These are phyloP conservation scores for Pseudogymnoascus sp. DNA, from an alignment of 2,329 filamentous ascomycete species.

Conservation along the genomic window DNA sequence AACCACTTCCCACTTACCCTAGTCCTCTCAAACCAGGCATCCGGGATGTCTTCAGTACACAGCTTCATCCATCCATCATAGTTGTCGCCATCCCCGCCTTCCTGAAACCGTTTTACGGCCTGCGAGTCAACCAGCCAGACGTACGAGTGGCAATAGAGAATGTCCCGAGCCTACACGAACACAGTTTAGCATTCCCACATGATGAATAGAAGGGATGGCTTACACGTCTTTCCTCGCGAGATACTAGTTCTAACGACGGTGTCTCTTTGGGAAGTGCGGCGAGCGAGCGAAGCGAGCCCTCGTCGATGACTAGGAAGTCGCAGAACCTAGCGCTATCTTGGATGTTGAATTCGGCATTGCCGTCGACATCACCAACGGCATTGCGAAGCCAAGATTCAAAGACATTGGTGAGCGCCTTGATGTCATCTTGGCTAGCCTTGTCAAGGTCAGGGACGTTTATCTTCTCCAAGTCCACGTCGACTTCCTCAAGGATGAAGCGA, in stretches of 20 bases:
- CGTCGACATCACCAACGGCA: neutral
- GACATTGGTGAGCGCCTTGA: neutral
- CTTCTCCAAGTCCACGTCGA: neutral
- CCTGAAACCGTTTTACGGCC: neutral
- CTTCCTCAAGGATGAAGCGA: neutral
- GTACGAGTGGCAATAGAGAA: neutral
- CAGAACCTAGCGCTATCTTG: neutral
- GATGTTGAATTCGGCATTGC: neutral
- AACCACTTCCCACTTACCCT: neutral
- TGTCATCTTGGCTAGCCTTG: neutral
- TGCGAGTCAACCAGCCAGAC: neutral
- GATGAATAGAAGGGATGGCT: neutral
- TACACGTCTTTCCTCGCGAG: neutral
- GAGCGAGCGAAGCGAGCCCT: neutral
- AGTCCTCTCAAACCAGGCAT: neutral
- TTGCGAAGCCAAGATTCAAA: neutral
- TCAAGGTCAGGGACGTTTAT: neutral
- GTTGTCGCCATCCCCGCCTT: neutral
- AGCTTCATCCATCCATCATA: neutral
- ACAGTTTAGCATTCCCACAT: neutral
- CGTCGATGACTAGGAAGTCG: slow-evolving; percentile 4
- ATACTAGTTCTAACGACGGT: neutral
- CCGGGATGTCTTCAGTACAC: neutral
- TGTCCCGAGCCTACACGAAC: neutral
- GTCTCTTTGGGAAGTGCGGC: neutral